A percentile compares a stretch with the other conserved stretches of the same genome.
phyloP scores from a whole-genome alignment of 1,284 basidiomycete species.

The Rhodotorula sp. region DNA sequence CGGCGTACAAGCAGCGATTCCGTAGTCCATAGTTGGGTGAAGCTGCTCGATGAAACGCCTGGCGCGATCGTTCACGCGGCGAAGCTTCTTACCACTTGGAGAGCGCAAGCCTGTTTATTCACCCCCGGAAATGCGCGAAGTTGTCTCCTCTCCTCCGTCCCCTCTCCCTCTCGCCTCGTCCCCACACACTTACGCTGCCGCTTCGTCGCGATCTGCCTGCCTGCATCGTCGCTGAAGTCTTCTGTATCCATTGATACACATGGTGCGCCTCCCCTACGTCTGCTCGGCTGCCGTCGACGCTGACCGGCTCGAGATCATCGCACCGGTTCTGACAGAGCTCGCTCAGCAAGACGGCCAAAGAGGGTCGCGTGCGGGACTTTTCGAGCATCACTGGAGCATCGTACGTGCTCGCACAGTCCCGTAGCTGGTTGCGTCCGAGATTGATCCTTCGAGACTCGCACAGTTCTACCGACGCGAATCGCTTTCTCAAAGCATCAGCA shows the following conservation, averaged over 20 bases:
- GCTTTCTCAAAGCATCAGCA: slow-evolving; percentile 67
- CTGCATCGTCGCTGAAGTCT: too few relatives aligned
- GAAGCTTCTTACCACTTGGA: too few relatives aligned
- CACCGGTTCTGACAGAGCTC: slow-evolving; percentile 13
- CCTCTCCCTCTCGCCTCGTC: too few relatives aligned
- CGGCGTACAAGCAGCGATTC: slow-evolving; percentile 17
- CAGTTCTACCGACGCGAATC: slow-evolving; percentile 59
- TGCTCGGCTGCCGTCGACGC: not conserved
- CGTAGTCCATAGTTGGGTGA: not conserved
- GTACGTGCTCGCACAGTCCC: slow-evolving; percentile 23
- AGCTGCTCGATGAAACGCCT: not conserved
- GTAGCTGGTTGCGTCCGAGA: too few relatives aligned
- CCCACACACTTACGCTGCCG: too few relatives aligned
- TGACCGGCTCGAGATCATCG: too few relatives aligned
- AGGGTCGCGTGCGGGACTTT: slow-evolving; percentile 30
- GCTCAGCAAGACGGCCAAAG: slow-evolving; percentile 23
- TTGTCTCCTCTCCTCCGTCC: too few relatives aligned
- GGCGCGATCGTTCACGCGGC: not conserved
- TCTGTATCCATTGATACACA: not conserved
- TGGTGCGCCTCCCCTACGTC: not conserved
- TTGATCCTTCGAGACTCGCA: not conserved
- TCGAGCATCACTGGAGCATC: slow-evolving; percentile 37
- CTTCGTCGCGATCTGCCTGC: too few relatives aligned
- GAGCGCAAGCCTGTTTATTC: too few relatives aligned
- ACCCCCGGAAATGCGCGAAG: too few relatives aligned